Evolutionary conservation across 2,329 filamentous ascomycete species (phyloP).

Genomic region (Scedosporium minutisporum): DNA sequence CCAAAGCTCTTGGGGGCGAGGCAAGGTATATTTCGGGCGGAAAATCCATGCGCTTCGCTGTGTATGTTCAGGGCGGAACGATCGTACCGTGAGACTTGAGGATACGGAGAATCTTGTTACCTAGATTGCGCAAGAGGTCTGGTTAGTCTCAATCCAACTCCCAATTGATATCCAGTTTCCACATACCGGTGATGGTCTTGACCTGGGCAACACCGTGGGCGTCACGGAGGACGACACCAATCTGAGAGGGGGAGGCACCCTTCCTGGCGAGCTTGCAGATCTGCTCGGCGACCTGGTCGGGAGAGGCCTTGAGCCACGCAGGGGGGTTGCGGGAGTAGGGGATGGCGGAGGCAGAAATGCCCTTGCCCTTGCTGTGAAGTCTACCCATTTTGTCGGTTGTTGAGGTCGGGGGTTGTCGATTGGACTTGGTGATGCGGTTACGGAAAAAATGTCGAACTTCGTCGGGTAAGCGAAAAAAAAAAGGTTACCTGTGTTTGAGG

Average conservation of each 20-base stretch:
- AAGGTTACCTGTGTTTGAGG: constrained; percentile 8
- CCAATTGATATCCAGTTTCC: background rate
- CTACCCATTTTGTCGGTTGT: constrained; percentile 69
- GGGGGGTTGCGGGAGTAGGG: constrained; percentile 92
- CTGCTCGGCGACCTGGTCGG: constrained; percentile 96
- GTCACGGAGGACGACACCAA: constrained; percentile 97
- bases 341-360: constrained; percentile 89
- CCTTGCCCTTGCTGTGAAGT: constrained; percentile 99
- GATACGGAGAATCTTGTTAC: constrained; percentile 99
- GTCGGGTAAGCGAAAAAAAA: background rate
- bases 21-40: constrained; percentile 15
- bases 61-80: constrained; percentile 21
- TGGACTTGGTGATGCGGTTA: constrained; percentile 14
- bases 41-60: constrained; percentile 19
- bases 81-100: constrained; percentile 93
- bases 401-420: constrained; percentile 9
- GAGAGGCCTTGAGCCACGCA: constrained; percentile 97
- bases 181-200: constrained; percentile 89
- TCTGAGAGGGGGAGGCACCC: constrained; percentile 97
- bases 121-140: constrained; percentile 32
- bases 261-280: constrained; percentile 99
- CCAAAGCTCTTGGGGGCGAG: constrained; percentile 7
- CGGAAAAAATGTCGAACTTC: constrained; percentile 7
- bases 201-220: constrained; percentile 97
- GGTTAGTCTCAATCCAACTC: background rate